Evolutionary conservation across 768 basidiomycete species (phyloP).

Genomic region (Mycena galericulata): DNA sequence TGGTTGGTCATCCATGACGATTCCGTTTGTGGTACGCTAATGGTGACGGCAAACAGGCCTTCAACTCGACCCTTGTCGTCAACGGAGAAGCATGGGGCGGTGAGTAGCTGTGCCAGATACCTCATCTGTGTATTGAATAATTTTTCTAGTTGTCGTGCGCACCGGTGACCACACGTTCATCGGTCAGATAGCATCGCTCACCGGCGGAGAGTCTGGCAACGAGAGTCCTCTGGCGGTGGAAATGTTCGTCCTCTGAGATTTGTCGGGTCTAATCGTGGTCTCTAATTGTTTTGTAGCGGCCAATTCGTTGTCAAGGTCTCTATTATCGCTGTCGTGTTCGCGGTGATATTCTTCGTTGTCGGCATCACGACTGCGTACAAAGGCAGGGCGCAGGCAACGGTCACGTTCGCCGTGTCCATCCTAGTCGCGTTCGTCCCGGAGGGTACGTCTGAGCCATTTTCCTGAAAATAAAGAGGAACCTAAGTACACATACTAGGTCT

Average conservation of each 20-base stretch:
- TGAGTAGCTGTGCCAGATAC: constrained; percentile 45
- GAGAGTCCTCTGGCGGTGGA: constrained; percentile 75
- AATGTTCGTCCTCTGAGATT: constrained; percentile 56
- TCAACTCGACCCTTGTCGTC: constrained; percentile 76
- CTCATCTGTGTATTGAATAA: constrained; percentile 4
- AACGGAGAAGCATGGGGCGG: constrained; percentile 81
- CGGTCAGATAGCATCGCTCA: constrained; percentile 76
- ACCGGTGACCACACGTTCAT: constrained; percentile 78
- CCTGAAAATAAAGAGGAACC: constrained; percentile 47
- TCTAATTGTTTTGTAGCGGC: constrained; percentile 49
- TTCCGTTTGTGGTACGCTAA: not conserved
- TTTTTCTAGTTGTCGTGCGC: constrained; percentile 65
- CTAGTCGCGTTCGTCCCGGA: constrained; percentile 64
- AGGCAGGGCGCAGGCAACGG: constrained; percentile 68
- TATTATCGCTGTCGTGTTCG: constrained; percentile 69
- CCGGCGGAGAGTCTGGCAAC: constrained; percentile 73
- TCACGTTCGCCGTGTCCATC: constrained; percentile 66
- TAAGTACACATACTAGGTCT: constrained; percentile 66
- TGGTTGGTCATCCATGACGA: constrained; percentile 50
- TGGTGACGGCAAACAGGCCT: constrained; percentile 56
- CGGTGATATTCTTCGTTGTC: constrained; percentile 72
- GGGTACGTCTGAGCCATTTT: not conserved
- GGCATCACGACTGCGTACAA: constrained; percentile 76
- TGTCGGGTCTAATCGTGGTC: constrained; percentile 2
- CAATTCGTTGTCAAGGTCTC: constrained; percentile 75